phyloP scores from a whole-genome alignment of 768 basidiomycete species.

The Russula earlei region DNA sequence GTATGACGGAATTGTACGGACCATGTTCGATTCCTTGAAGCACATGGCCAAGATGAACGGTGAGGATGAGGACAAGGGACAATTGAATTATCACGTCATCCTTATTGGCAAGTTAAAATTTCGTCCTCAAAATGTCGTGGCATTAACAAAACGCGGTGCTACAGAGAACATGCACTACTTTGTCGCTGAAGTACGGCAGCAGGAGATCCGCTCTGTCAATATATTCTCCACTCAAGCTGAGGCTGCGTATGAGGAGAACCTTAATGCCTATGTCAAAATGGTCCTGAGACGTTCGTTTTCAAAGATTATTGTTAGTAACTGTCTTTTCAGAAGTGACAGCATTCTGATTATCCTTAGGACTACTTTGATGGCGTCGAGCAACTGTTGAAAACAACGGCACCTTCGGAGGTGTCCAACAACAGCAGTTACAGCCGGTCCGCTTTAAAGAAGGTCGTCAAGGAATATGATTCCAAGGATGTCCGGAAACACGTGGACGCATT shows the following conservation, averaged over 20 bases:
- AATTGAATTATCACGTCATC: slow-evolving; percentile 92
- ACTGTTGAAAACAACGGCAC: slow-evolving; percentile 69
- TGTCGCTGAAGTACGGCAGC: slow-evolving; percentile 66
- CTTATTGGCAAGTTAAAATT: slow-evolving; percentile 65
- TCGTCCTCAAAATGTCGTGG: background rate
- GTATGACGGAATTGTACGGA: slow-evolving; percentile 80
- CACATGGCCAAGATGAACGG: slow-evolving; percentile 95
- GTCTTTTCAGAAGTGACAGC: background rate
- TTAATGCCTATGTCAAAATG: slow-evolving; percentile 77
- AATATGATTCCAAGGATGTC: slow-evolving; percentile 80
- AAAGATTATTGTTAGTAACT: slow-evolving; percentile 52
- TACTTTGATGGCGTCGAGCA: slow-evolving; percentile 91
- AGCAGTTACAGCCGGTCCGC: slow-evolving; percentile 64
- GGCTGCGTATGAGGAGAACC: slow-evolving; percentile 81
- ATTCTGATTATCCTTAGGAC: slow-evolving; percentile 44
- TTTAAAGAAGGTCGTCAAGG: slow-evolving; percentile 79
- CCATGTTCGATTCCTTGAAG: slow-evolving; percentile 89
- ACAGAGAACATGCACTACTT: slow-evolving; percentile 97
- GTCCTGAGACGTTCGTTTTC: slow-evolving; percentile 80
- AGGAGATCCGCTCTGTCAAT: slow-evolving; percentile 55
- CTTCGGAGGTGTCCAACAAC: slow-evolving; percentile 68
- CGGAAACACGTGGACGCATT: slow-evolving; percentile 81
- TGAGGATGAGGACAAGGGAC: slow-evolving; percentile 91
- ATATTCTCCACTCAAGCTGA: slow-evolving; percentile 66
- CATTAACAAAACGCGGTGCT: background rate